Evolutionary conservation across 2,329 filamentous ascomycete species (phyloP), one percentile per base, ranked within the genome.

Genomic region (Chaetomiaceae sp.): DNA sequence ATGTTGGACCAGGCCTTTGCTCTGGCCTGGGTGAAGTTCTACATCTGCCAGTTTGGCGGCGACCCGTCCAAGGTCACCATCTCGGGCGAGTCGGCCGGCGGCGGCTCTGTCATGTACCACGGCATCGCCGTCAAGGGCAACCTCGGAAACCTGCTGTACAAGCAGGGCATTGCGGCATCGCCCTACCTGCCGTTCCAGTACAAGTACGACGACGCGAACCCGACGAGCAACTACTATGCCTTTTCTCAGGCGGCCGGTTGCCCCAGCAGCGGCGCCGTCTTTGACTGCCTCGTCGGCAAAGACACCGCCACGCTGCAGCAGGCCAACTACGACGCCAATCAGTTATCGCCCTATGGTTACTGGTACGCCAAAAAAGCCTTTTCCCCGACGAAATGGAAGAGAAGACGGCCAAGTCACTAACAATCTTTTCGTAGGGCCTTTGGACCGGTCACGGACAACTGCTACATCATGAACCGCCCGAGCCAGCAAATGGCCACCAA

Each of bases 161-260:
- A 55, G 46, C 54, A 62, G 55, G 52, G 50, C 11, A 70, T 73
- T 33, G 58, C 66, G 2, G 61, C 66, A 0, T 71, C 69, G 36
- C 79, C 80, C 1, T 83, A 78, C 57, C 69, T 80, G 9, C 77
- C 79, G 0, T 75, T 75, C 49, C 76, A 81, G 56, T 80, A 80
- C 62, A 68, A 66, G 0, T 71, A 67, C 52, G 58, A 71, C 47
- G 66, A 64, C 38, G 43, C 58, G 1, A 48, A 57, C 40, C 66
- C 70, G 2, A 67, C 66, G 4, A 52, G 58, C 23, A 64, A 61
- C 20, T 71, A 71, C 53, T 57, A 67, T 20, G 58, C 60, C 21
- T 71, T 73, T 51, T 66, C 65, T 8, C 51, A 66, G 21, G 57
- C 61, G 9, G 66, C 64, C 20, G 70, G 70, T 6, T 73, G 71